phyloP scores from a whole-genome alignment of 441 rosid genomes.

The Gossypium schwendimanii region DNA sequence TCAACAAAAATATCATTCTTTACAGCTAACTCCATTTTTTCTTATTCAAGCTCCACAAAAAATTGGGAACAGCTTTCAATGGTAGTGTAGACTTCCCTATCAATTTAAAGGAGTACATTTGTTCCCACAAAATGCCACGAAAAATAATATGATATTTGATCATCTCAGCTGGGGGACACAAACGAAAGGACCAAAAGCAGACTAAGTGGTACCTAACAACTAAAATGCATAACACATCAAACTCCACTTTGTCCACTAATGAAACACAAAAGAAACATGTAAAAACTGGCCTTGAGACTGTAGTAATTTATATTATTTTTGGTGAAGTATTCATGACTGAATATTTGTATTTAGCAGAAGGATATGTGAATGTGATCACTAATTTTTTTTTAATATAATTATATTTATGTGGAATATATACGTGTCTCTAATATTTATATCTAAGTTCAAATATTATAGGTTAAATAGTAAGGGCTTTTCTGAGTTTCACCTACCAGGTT shows the following conservation, averaged over 20 bases:
- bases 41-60: no score
- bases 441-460: constrained; percentile 4
- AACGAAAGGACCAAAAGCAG: not conserved
- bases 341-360: no score
- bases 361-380: no score
- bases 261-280: not conserved
- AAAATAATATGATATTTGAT: not conserved
- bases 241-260: constrained; percentile 33
- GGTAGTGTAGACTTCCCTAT: not conserved
- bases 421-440: no score
- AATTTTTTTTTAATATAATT: no score
- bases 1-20: no score
- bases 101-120: not conserved
- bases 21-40: no score
- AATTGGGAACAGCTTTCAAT: no score
- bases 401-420: no score
- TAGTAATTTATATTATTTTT: no score
- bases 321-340: no score
- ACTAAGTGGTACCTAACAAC: constrained; percentile 11
- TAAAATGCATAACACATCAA: constrained; percentile 26
- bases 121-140: not conserved
- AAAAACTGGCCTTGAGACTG: not conserved
- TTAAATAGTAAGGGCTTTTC: not conserved
- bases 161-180: not conserved
- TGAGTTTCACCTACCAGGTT: constrained; percentile 21